Percentiles rank a stretch among this genome's conserved stretches.
Conservation (phyloP, 257 asterid species). For the Anisodus acutangulus region DNA sequence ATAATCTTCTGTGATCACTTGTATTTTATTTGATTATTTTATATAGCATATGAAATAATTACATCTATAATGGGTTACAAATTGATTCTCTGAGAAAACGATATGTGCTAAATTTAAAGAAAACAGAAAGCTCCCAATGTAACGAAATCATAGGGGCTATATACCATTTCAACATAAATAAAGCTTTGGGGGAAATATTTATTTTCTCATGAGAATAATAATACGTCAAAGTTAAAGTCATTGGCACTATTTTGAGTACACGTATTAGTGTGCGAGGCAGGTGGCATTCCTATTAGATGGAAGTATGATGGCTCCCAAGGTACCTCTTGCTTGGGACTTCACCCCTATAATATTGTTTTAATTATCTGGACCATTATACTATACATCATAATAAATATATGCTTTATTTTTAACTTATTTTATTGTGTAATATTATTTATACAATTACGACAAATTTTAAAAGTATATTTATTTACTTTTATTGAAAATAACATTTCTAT, state of each 20-base stretch:
- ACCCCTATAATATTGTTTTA: neutral
- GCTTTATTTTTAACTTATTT: no score
- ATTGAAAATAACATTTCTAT: no score
- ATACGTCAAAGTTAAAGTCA: neutral
- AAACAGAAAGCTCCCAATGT: no score
- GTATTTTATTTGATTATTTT: no score
- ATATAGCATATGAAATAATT: no score
- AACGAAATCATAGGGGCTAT: neutral
- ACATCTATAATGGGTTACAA: no score
- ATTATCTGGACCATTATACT: neutral
- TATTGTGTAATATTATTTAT: neutral
- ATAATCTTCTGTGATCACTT: no score
- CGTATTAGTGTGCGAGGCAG: neutral
- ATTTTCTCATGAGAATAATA: neutral
- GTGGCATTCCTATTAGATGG: neutral
- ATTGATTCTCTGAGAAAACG: no score
- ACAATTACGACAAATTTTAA: neutral
- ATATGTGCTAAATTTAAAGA: no score
- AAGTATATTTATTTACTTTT: neutral
- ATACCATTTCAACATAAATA: neutral
- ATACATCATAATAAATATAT: neutral
- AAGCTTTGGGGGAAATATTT: neutral
- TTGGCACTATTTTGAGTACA: neutral
- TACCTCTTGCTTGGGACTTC: neutral
- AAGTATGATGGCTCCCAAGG: constrained; percentile 11